Conservation (phyloP, 73 alveolate genomes). For the Stentor coeruleus region DNA sequence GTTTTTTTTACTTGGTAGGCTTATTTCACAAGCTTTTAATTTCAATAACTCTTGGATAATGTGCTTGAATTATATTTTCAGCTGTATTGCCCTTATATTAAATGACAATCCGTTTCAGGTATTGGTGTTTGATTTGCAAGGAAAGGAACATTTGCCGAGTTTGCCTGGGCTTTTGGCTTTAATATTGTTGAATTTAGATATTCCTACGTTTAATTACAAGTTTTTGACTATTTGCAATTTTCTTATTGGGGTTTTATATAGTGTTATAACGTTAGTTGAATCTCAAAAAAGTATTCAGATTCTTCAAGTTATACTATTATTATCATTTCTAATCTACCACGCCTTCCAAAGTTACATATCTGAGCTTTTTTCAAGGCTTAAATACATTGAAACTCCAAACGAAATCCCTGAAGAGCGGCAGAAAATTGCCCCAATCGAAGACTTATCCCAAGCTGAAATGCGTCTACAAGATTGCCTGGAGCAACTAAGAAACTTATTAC, state of each 20-base stretch:
- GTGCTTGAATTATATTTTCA: neutral
- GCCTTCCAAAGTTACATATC: no score
- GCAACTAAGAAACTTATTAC: neutral
- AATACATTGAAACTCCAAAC: no score
- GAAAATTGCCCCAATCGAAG: neutral
- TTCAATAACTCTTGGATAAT: neutral
- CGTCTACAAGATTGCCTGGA: neutral
- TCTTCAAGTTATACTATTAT: no score
- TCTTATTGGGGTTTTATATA: no score
- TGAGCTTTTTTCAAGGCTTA: no score
- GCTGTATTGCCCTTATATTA: neutral
- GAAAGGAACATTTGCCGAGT: neutral
- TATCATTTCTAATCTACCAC: no score
- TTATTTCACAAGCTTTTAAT: neutral
- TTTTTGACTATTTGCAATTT: no score
- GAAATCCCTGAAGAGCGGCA: neutral
- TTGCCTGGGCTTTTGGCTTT: neutral
- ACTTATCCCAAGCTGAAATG: neutral
- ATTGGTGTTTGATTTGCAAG: neutral
- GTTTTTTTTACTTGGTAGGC: neutral
- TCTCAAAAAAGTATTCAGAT: no score
- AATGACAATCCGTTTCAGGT: neutral
- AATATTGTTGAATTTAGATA: no score
- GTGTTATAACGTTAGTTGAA: no score
- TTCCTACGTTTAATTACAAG: no score